Conservation (phyloP, 108 stramenopile genomes). For the Cyclotella choctawhatcheeana region DNA sequence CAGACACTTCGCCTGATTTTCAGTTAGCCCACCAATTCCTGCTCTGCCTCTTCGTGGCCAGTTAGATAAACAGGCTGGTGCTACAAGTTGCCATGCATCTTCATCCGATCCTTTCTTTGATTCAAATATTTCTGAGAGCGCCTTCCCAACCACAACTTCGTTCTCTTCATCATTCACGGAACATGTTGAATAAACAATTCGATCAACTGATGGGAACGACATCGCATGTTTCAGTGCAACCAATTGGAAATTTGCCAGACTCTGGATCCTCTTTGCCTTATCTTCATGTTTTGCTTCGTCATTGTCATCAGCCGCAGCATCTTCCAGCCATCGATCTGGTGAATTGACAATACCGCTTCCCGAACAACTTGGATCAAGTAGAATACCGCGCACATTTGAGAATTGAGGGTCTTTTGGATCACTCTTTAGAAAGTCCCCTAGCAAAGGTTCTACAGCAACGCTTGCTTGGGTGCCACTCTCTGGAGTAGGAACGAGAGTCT, state of each 20-base stretch:
- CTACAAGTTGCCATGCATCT: constrained; percentile 60
- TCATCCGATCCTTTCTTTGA: constrained; percentile 28
- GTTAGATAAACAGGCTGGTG: constrained; percentile 73
- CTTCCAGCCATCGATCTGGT: constrained; percentile 66
- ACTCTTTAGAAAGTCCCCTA: constrained; percentile 89
- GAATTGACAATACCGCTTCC: constrained; percentile 94
- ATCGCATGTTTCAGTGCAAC: constrained; percentile 90
- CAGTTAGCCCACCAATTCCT: constrained; percentile 65
- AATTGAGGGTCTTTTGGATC: constrained; percentile 60
- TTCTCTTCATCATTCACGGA: constrained; percentile 94
- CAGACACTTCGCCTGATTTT: constrained; percentile 72
- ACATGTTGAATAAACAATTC: constrained; percentile 99
- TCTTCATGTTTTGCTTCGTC: constrained; percentile 17
- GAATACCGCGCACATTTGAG: constrained; percentile 76
- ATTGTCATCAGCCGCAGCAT: constrained; percentile 14
- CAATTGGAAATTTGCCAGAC: constrained; percentile 91
- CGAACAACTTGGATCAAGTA: constrained; percentile 98
- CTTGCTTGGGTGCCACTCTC: background rate
- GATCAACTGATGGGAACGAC: constrained; percentile 83
- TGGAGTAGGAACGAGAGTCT: constrained; percentile 42
- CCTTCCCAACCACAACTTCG: constrained; percentile 89
- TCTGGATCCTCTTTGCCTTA: constrained; percentile 58
- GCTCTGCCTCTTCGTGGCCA: constrained; percentile 89
- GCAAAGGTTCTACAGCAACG: constrained; percentile 53
- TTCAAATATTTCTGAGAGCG: constrained; percentile 53